A percentile compares a stretch with the other conserved stretches of the same genome.
phyloP scores from a whole-genome alignment of 768 basidiomycete species.

The Phlebiopsis gigantea region DNA sequence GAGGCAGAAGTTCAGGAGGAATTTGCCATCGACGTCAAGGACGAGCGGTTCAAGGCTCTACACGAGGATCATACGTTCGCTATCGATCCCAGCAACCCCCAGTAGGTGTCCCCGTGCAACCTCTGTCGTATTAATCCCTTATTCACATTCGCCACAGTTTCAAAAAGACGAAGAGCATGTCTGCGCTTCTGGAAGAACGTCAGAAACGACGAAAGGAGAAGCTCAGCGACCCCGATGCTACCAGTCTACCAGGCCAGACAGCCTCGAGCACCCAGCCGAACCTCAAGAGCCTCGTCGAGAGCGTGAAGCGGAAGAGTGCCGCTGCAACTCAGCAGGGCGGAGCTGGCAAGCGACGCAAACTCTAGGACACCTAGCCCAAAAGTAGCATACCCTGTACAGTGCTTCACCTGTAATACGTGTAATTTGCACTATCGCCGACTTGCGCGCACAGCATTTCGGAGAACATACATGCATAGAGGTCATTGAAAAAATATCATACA shows the following conservation, averaged over 20 bases:
- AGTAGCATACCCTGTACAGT: slow-evolving; percentile 1
- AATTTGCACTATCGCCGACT: neutral
- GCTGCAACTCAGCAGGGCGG: slow-evolving; percentile 22
- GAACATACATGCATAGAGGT: neutral
- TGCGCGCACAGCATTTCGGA: neutral
- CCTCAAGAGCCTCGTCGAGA: slow-evolving; percentile 71
- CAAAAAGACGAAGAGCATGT: slow-evolving; percentile 91
- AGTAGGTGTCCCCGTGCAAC: slow-evolving; percentile 57
- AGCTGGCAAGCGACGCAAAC: slow-evolving; percentile 36
- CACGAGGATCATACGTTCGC: slow-evolving; percentile 91
- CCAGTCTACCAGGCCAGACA: neutral
- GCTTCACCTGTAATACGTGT: neutral
- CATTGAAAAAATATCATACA: neutral
- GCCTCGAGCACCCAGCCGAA: slow-evolving; percentile 16
- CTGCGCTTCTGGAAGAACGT: slow-evolving; percentile 79
- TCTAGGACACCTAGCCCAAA: slow-evolving; percentile 14
- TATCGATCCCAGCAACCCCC: slow-evolving; percentile 93
- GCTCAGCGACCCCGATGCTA: slow-evolving; percentile 2
- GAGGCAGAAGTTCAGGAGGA: slow-evolving; percentile 69
- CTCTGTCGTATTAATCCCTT: neutral
- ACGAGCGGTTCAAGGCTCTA: slow-evolving; percentile 81
- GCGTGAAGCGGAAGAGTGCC: slow-evolving; percentile 76
- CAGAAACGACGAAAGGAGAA: slow-evolving; percentile 50
- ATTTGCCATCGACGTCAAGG: slow-evolving; percentile 80
- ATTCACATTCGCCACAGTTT: slow-evolving; percentile 48